Evolutionary conservation across 208 protist species (phyloP).

Genomic region (Leishmania guyanensis): DNA sequence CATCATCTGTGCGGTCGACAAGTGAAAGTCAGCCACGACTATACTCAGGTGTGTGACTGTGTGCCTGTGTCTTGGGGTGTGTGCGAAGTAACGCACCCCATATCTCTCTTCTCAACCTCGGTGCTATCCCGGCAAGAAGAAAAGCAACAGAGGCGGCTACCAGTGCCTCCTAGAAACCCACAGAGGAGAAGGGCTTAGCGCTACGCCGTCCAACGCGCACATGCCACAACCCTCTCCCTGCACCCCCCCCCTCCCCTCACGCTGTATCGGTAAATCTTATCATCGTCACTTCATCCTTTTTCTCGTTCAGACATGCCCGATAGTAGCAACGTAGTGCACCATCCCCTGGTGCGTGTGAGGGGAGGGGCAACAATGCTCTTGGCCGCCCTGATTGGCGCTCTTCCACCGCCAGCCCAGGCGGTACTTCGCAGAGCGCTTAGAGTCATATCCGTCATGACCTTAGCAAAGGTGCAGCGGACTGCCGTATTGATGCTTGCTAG

Average conservation of each 20-base stretch:
- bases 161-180: not conserved
- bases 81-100: not conserved
- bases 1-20: not conserved
- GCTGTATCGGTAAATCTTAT: not conserved
- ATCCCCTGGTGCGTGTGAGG: slow-evolving; percentile 24
- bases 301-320: not conserved
- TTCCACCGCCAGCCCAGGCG: slow-evolving; percentile 13
- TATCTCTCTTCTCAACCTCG: not conserved
- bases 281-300: not conserved
- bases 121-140: not conserved
- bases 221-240: not conserved
- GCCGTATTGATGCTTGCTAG: not conserved
- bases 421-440: slow-evolving; percentile 10
- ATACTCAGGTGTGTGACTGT: not conserved
- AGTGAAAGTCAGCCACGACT: not conserved
- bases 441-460: slow-evolving; percentile 2
- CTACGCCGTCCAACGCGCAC: not conserved
- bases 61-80: not conserved
- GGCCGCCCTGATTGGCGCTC: slow-evolving; percentile 22
- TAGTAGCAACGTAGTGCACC: not conserved
- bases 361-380: slow-evolving; percentile 29
- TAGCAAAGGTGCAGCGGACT: slow-evolving; percentile 4
- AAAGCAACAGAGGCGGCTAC: not conserved
- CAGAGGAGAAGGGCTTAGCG: not conserved
- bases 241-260: not conserved